Conservation (phyloP, 2,329 filamentous ascomycete genomes). For the Fusarium napiforme region DNA sequence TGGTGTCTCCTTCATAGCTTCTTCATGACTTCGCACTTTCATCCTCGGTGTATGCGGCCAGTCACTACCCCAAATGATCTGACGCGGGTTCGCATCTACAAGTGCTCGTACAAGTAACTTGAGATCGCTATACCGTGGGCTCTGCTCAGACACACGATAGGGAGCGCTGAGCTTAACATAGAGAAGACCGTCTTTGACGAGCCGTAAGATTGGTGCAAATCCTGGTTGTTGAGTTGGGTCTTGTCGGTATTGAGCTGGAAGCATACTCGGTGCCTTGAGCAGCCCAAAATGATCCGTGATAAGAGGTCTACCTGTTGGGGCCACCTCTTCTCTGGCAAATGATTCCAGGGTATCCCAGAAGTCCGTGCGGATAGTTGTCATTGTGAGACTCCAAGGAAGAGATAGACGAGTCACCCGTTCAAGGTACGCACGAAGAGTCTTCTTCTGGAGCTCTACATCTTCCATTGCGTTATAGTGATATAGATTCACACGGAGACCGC, state of each 20-base stretch:
- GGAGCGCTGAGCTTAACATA: slow-evolving; percentile 54
- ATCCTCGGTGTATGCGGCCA: slow-evolving; percentile 54
- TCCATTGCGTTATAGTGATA: neutral
- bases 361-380: slow-evolving; percentile 27
- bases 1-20: slow-evolving; percentile 48
- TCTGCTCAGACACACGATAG: slow-evolving; percentile 48
- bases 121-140: slow-evolving; percentile 48
- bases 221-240: slow-evolving; percentile 45
- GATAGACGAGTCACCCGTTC: slow-evolving; percentile 17
- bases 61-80: slow-evolving; percentile 53
- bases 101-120: slow-evolving; percentile 46
- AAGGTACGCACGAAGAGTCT: slow-evolving; percentile 44
- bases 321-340: slow-evolving; percentile 3
- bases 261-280: slow-evolving; percentile 50
- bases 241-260: slow-evolving; percentile 32
- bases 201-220: slow-evolving; percentile 31
- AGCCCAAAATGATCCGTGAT: slow-evolving; percentile 53
- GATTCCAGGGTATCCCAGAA: slow-evolving; percentile 17
- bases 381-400: slow-evolving; percentile 28
- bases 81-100: slow-evolving; percentile 48
- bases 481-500: neutral
- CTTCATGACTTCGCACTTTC: slow-evolving; percentile 49
- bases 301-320: slow-evolving; percentile 19
- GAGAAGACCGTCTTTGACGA: slow-evolving; percentile 47
- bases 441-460: neutral